A percentile compares a stretch with the other conserved stretches of the same genome.
These are phyloP conservation scores for Pholiota conissans DNA, from an alignment of 768 basidiomycete genomes.

Conservation along the genomic window DNA sequence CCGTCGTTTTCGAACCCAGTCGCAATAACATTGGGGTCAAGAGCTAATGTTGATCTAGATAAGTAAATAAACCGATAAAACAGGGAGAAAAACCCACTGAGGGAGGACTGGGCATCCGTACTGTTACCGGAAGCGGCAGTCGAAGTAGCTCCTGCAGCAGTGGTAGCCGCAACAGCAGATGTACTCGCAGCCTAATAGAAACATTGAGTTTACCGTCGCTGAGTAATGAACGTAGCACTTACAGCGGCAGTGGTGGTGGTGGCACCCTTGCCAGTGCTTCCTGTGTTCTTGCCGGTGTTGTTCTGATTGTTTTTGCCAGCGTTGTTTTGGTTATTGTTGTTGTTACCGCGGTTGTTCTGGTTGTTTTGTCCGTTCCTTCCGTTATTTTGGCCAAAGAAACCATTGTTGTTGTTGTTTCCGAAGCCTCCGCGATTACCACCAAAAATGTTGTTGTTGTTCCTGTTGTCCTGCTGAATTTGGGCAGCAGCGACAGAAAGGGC, in stretches of 20 bases:
- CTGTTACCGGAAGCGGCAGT: slow-evolving; percentile 21
- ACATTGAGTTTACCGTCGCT: neutral
- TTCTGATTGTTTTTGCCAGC: slow-evolving; percentile 7
- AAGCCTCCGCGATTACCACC: slow-evolving; percentile 21
- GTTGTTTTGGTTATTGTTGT: slow-evolving; percentile 16
- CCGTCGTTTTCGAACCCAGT: slow-evolving; percentile 57
- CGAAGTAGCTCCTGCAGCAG: slow-evolving; percentile 19
- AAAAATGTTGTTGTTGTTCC: slow-evolving; percentile 15
- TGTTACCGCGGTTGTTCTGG: slow-evolving; percentile 13
- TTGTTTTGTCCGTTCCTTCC: slow-evolving; percentile 23
- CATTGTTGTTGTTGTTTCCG: slow-evolving; percentile 21
- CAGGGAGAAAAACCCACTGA: slow-evolving; percentile 25
- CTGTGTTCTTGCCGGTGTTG: slow-evolving; percentile 10
- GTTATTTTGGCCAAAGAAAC: slow-evolving; percentile 19
- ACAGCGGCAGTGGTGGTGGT: slow-evolving; percentile 1
- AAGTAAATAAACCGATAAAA: neutral
- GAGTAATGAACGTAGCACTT: too few species aligned
- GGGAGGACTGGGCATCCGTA: slow-evolving; percentile 44
- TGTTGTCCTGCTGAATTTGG: slow-evolving; percentile 14
- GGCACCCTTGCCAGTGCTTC: slow-evolving; percentile 10
- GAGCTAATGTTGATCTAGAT: slow-evolving; percentile 16
- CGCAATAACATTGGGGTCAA: slow-evolving; percentile 51
- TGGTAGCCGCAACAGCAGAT: slow-evolving; percentile 12
- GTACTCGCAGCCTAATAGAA: neutral
- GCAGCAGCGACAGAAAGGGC: slow-evolving; percentile 28